Evolutionary conservation across 2,329 filamentous ascomycete genomes (phyloP), one percentile per base, ranked within the genome.

Genomic region (Fusarium nanum): DNA sequence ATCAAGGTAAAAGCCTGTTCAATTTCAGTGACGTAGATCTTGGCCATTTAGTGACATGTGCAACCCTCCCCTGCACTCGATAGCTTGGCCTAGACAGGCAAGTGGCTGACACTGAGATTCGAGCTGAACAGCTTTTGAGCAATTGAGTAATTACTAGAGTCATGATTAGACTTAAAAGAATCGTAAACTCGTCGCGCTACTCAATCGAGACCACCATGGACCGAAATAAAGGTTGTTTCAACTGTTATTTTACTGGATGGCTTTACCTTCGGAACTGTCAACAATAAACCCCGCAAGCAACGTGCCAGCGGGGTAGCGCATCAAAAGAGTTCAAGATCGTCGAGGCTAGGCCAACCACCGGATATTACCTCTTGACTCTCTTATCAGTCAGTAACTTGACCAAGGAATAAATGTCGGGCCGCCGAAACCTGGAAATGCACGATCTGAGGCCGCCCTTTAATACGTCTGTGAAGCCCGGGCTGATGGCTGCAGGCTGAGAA

Each of bases 401-500:
- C n/a, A 42, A 52, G 67, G 67, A 53, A 56, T 27, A 70, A 70
- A n/a, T 28, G 32, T 64, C 67, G 67, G 67, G 50, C 67, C 67
- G 67, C 22, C 37, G 7, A 2, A 48, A 46, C 49, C 28, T 52
- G 45, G 23, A 23, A 27, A 10, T 12, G 37, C 34, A 34, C 2
- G 18, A 14, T n/a, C 7, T 30, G 28, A 37, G 13, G 44, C 18
- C 37, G 27, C 47, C 42, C 27, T 50, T 67, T 56, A 70, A 63
- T 63, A 68, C 8, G 52, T 56, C 23, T 32, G 32, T 34, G 7
- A 47, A 28, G 40, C 41, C 34, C 44, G 8, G 20, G 18, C 6
- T 12, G 16, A 30, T 8, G 16, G 11, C 4, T 12, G n/a, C 22
- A 25, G 20, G 23, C 27, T 20, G 12, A 45, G 42, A 59, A 50